Conservation (phyloP, 208 protist genomes). For the Acanthamoeba rhysodes region DNA sequence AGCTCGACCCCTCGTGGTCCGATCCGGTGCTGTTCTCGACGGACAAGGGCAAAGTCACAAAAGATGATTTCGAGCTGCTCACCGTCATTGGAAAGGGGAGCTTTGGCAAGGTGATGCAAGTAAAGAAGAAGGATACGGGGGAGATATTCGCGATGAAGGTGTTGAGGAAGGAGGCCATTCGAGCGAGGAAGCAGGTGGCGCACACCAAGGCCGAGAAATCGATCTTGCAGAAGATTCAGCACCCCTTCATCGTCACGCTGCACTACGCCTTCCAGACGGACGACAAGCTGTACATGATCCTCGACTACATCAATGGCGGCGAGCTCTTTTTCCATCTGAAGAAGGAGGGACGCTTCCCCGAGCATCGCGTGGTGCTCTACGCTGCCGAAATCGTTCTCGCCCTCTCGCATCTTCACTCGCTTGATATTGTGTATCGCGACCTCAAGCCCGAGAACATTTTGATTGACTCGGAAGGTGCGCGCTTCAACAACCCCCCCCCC, state of each 20-base stretch:
- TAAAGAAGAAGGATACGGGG: slow-evolving; percentile 88
- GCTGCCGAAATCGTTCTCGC: slow-evolving; percentile 89
- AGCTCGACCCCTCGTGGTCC: slow-evolving; percentile 36
- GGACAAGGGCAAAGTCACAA: slow-evolving; percentile 79
- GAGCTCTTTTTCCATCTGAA: slow-evolving; percentile 96
- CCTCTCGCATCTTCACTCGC: slow-evolving; percentile 87
- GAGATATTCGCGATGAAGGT: slow-evolving; percentile 92
- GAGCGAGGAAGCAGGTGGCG: slow-evolving; percentile 86
- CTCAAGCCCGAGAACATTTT: slow-evolving; percentile 89
- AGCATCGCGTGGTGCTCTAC: slow-evolving; percentile 42
- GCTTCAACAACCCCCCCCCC: background rate
- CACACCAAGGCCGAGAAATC: slow-evolving; percentile 90
- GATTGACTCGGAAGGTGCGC: slow-evolving; percentile 77
- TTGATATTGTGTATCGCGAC: slow-evolving; percentile 88
- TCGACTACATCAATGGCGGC: slow-evolving; percentile 95
- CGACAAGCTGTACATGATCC: slow-evolving; percentile 94
- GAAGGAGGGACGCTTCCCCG: slow-evolving; percentile 82
- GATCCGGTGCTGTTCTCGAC: slow-evolving; percentile 80
- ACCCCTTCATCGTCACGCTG: slow-evolving; percentile 93
- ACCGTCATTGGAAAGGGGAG: slow-evolving; percentile 90
- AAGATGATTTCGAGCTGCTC: slow-evolving; percentile 90
- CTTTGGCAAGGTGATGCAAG: slow-evolving; percentile 90
- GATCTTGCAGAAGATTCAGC: slow-evolving; percentile 85
- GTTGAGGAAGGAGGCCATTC: slow-evolving; percentile 87
- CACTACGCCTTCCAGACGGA: slow-evolving; percentile 97